Evolutionary conservation across 805 yeast genomes (phyloP), one percentile per base, ranked within the genome.

Genomic region (Komagataella pastoris): DNA sequence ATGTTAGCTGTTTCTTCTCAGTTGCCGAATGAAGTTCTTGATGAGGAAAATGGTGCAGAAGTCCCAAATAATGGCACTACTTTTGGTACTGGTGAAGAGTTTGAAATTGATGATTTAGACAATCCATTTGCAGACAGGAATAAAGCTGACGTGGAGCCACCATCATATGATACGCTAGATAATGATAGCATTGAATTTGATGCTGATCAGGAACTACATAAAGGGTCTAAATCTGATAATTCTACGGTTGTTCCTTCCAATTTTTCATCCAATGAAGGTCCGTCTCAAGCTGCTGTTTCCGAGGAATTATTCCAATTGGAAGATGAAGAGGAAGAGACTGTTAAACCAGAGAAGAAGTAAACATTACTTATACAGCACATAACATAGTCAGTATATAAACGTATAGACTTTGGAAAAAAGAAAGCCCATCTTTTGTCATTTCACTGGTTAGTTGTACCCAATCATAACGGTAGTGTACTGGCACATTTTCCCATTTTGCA

Each of bases 1-100:
- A 83, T 95, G 79, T 78, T 93, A 62, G 98, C 97, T 10, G 90
- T 90, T 55, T 87, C 97, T 2, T 88, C 88, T 51, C 98, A 93
- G 69, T 73, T 93, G 47, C 93, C 96, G 57, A 85, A 62, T 7
- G 55, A 59, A 30, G 53, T 49, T 44, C 30, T 85, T 7, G 93
- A 83, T 54, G 87, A 84, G 55, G 76, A 74, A 53, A 82, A 77
- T 44, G 85, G 77, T 47, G 85, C 51, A 1, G 57, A 52, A 17
- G 59, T 58, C 44, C 19, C 24, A 5, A 19, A 51, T 17, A 47
- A 47, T 21, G 58, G 56, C 3, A 55, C 57, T 8, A 58, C 59
- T 6, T 67, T 62, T 17, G 66, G 67, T 46, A 65, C 57, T 50
- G 80, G 78, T n/a, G 74, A 74, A 49, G 83, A 78, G 57, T 79